A percentile compares a stretch with the other conserved stretches of the same genome.
These are phyloP conservation scores for Russula olivacea DNA, from an alignment of 768 basidiomycete species.

Conservation along the genomic window DNA sequence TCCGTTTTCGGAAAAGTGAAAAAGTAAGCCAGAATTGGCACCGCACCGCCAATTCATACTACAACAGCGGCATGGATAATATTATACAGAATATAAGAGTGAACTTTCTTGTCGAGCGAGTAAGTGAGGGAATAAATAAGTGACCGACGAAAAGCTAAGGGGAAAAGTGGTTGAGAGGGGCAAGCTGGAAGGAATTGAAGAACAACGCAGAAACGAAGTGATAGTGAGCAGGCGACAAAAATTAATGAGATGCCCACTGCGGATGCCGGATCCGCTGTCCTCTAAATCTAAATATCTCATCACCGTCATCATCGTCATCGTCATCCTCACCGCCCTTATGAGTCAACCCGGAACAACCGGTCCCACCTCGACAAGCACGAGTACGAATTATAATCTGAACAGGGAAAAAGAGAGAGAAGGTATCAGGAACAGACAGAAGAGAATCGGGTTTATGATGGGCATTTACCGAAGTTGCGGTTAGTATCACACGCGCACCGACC, in stretches of 20 bases:
- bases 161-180: not conserved
- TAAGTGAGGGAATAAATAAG: not conserved
- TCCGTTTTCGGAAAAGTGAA: too few relatives aligned
- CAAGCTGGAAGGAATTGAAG: not conserved
- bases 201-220: too few relatives aligned
- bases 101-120: not conserved
- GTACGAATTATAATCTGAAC: conserved; percentile 49
- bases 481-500: conserved; percentile 48
- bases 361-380: conserved; percentile 56
- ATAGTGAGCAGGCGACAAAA: too few relatives aligned
- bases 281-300: not conserved
- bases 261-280: not conserved
- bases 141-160: not conserved
- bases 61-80: not conserved
- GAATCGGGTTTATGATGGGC: not conserved
- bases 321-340: not conserved
- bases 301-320: too few relatives aligned
- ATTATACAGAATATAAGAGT: not conserved
- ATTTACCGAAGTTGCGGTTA: conserved; percentile 48
- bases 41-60: not conserved
- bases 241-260: not conserved
- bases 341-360: not conserved
- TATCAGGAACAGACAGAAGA: not conserved
- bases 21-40: too few relatives aligned
- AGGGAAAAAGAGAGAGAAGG: not conserved